These are phyloP conservation scores for Penicillium silybi DNA, from an alignment of 495 filamentous ascomycete species.

Conservation along the genomic window DNA sequence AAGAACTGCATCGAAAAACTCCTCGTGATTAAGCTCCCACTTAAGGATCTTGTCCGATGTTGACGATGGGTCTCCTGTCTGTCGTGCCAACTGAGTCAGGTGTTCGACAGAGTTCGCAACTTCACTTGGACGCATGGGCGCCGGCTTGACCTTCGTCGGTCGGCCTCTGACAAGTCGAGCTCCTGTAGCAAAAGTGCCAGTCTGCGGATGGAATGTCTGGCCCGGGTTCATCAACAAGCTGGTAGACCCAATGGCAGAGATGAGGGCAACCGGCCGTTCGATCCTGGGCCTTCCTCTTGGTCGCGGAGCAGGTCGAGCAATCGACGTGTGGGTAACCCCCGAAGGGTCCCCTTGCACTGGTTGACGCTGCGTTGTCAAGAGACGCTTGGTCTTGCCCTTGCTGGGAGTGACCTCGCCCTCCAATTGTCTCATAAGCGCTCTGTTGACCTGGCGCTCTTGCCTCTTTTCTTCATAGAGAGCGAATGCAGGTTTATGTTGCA, in stretches of 20 bases:
- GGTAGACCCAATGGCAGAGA: slow-evolving; percentile 21
- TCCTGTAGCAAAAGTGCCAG: slow-evolving; percentile 45
- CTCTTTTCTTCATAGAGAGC: slow-evolving; percentile 30
- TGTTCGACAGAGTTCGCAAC: slow-evolving; percentile 27
- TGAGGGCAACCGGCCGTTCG: slow-evolving; percentile 6
- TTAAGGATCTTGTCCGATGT: slow-evolving; percentile 24
- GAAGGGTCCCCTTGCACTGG: not conserved
- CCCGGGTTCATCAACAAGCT: slow-evolving; percentile 42
- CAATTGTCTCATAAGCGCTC: slow-evolving; percentile 23
- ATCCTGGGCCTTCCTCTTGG: slow-evolving; percentile 7
- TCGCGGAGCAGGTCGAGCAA: slow-evolving; percentile 24
- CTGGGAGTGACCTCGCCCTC: slow-evolving; percentile 7
- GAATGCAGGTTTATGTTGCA: slow-evolving; percentile 36
- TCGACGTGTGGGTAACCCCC: slow-evolving; percentile 16
- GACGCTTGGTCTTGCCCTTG: slow-evolving; percentile 22
- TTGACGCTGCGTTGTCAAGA: slow-evolving; percentile 30
- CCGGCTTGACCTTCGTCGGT: not conserved
- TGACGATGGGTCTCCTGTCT: not conserved
- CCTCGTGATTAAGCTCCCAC: slow-evolving; percentile 38
- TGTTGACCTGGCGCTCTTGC: slow-evolving; percentile 24
- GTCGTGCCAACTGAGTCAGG: slow-evolving; percentile 16
- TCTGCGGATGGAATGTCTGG: slow-evolving; percentile 36
- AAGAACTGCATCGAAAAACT: slow-evolving; percentile 22
- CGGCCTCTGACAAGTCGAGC: slow-evolving; percentile 10
- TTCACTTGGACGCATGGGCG: slow-evolving; percentile 3